Evolutionary conservation across 176 grass and related monocot genomes (phyloP), one percentile per base, ranked within the genome.

Genomic region (Oryza glaberrima): DNA sequence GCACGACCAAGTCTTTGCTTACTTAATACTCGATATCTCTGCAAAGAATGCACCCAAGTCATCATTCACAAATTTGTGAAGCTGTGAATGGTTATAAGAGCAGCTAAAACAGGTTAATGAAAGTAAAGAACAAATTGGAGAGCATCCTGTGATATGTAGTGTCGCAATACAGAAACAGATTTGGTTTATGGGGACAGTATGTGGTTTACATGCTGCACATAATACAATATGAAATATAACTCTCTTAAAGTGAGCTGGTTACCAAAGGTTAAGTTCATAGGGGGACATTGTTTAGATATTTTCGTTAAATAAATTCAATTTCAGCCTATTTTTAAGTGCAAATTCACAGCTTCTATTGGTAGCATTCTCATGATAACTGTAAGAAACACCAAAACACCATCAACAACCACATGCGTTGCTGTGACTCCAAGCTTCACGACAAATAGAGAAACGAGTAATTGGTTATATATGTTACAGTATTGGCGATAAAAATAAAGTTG

Each of bases 1-100:
- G 97, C 97, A 83, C 90, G 97, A 65, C 94, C 97, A 66, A 99
- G 90, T 82, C 97, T 96, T 91, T 99, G 90, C 82, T 99, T 99
- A 77, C 90, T 96, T 92, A 88, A 67, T 83, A 94, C 94, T 89
- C 81, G 77, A 84, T 99, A 99, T 89, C 97, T 96, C 97, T 99
- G 90, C 63, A 82, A 84, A 84, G 9, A 83, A 67, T 81, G 76
- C 10, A 86, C 38, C 88, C 46, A 23, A 90, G 66, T 56, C 70
- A 36, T 45, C 14, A 36, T 67, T 52, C 82, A 79, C 69, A 77
- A 75, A 6, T 47, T 19, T 73, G 23, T 68, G 25, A 36, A 75
- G 35, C 35, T 36, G 35, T 36, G 6, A 40, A 40, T 40, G 49
- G 12, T 81, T 73, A 60, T 75, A 69, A 34, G 7, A 81, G 13